These are phyloP conservation scores for Paramecium sexaurelia DNA, from an alignment of 73 alveolate genomes.

Conservation along the genomic window DNA sequence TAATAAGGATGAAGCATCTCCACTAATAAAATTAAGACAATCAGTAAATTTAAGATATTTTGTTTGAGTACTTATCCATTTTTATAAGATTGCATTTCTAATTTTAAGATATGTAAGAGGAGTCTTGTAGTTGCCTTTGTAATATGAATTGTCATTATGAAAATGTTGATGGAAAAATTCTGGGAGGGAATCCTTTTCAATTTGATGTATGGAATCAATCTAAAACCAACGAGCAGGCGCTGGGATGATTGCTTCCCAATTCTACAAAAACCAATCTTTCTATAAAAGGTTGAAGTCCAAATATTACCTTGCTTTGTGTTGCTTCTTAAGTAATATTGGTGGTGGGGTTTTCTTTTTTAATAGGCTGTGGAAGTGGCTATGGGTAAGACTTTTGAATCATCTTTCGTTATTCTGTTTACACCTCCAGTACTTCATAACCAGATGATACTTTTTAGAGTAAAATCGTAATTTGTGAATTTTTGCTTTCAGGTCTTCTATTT, in stretches of 20 bases:
- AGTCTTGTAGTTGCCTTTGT: slow-evolving; percentile 77
- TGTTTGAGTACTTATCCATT: background rate
- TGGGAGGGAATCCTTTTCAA: slow-evolving; percentile 79
- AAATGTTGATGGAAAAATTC: slow-evolving; percentile 77
- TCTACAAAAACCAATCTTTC: slow-evolving; percentile 40
- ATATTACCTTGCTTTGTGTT: slow-evolving; percentile 24
- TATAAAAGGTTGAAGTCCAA: background rate
- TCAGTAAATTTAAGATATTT: slow-evolving; percentile 76
- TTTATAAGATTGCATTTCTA: slow-evolving; percentile 62
- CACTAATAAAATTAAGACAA: slow-evolving; percentile 73
- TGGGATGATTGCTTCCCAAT: slow-evolving; percentile 68
- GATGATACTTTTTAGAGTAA: background rate
- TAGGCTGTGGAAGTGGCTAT: background rate
- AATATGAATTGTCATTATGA: slow-evolving; percentile 72
- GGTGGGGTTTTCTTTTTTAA: background rate
- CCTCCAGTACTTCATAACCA: slow-evolving; percentile 26
- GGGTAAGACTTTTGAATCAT: background rate
- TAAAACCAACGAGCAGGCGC: slow-evolving; percentile 80
- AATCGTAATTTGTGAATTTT: background rate
- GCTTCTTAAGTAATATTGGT: background rate
- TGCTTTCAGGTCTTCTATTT: slow-evolving; percentile 33
- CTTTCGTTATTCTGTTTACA: slow-evolving; percentile 14
- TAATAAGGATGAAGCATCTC: slow-evolving; percentile 75
- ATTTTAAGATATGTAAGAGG: slow-evolving; percentile 73
- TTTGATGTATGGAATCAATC: slow-evolving; percentile 77